Conservation (phyloP, 2,329 filamentous ascomycete species). For the Bretziella fagacearum region DNA sequence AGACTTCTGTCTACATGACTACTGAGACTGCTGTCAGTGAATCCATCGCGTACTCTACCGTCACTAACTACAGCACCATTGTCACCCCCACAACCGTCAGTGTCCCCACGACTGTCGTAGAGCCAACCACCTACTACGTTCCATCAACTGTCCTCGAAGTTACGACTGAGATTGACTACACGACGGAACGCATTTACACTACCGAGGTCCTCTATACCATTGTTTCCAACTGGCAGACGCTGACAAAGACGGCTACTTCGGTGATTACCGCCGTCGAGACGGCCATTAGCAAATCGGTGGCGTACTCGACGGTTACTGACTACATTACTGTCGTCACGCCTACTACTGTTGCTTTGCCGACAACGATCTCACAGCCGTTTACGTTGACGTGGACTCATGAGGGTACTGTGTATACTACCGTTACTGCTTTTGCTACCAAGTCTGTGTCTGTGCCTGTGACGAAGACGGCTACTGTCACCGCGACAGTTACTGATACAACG, state of each 20-base stretch:
- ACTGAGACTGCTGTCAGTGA: background rate
- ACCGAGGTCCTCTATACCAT: constrained; percentile 3
- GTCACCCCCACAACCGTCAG: constrained; percentile 8
- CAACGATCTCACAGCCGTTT: constrained; percentile 3
- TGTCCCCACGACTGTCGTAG: constrained; percentile 4
- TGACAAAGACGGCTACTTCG: background rate
- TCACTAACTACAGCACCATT: constrained; percentile 2
- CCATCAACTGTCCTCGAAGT: background rate
- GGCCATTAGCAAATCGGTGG: background rate
- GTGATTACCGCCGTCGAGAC: constrained; percentile 2
- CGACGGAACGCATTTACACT: background rate
- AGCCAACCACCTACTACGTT: background rate
- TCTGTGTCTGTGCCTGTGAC: background rate
- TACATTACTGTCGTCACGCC: background rate
- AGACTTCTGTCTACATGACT: background rate
- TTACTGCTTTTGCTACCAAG: constrained; percentile 9
- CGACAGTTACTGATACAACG: background rate
- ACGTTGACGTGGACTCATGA: constrained; percentile 12
- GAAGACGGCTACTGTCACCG: constrained; percentile 1
- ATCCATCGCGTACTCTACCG: background rate
- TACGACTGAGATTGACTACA: background rate
- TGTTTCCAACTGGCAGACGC: background rate
- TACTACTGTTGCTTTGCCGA: constrained; percentile 6
- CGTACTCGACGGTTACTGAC: background rate
- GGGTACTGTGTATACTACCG: constrained; percentile 14